Conservation (phyloP, 495 filamentous ascomycete genomes). For the Chaetomium tenue region DNA sequence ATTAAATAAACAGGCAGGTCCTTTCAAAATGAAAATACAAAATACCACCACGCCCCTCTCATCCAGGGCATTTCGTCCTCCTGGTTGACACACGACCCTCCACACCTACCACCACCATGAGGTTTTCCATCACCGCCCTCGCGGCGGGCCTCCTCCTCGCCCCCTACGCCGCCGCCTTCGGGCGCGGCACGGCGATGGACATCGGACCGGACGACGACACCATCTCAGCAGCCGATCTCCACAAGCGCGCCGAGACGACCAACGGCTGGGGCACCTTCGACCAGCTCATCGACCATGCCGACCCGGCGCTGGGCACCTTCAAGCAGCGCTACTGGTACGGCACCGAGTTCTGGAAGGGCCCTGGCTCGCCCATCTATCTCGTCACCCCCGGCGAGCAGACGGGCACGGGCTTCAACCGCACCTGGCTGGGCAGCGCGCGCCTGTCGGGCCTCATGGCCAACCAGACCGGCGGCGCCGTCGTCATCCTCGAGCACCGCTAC, state of each 20-base stretch:
- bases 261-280: slow-evolving; percentile 35
- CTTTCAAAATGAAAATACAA: background rate
- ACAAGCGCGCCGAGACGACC: slow-evolving; percentile 33
- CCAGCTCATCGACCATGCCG: slow-evolving; percentile 38
- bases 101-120: slow-evolving; percentile 5
- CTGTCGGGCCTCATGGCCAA: slow-evolving; percentile 53
- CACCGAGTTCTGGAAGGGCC: slow-evolving; percentile 34
- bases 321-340: slow-evolving; percentile 39
- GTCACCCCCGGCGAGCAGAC: slow-evolving; percentile 56
- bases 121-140: slow-evolving; percentile 17
- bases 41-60: background rate
- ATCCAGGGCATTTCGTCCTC: background rate
- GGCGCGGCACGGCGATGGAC: slow-evolving; percentile 26
- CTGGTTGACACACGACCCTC: background rate
- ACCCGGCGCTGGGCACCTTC: slow-evolving; percentile 37
- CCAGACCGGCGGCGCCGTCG: slow-evolving; percentile 55
- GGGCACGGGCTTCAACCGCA: slow-evolving; percentile 47
- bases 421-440: slow-evolving; percentile 40
- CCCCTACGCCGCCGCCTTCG: slow-evolving; percentile 15
- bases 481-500: slow-evolving; percentile 62
- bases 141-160: slow-evolving; percentile 19
- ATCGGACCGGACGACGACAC: slow-evolving; percentile 30
- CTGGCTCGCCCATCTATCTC: slow-evolving; percentile 44
- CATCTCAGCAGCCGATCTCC: slow-evolving; percentile 15
- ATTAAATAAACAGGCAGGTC: slow-evolving; percentile 2